These are phyloP conservation scores for Rhizopus stolonifer DNA, from an alignment of 371 early-diverging fungal species.

Conservation along the genomic window DNA sequence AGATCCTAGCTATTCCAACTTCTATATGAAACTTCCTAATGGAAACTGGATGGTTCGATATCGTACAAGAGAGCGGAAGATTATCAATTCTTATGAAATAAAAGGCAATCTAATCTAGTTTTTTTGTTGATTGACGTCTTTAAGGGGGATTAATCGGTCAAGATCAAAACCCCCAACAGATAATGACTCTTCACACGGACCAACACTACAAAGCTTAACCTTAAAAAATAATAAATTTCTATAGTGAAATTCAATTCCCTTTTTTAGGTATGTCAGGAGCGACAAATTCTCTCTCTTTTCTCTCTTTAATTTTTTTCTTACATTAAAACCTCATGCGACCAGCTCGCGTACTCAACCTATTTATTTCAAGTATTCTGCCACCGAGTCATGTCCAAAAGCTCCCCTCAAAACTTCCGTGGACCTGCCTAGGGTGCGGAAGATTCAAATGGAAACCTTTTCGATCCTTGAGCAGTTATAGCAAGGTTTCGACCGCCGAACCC, in stretches of 20 bases:
- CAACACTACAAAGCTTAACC: too few relatives aligned
- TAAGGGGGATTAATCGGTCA: too few relatives aligned
- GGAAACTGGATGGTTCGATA: slow-evolving; percentile 48
- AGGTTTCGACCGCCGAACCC: slow-evolving; percentile 17
- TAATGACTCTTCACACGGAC: too few relatives aligned
- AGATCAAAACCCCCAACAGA: too few relatives aligned
- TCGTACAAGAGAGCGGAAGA: slow-evolving; percentile 41
- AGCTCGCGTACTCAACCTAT: slow-evolving; percentile 18
- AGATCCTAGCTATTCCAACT: slow-evolving; percentile 37
- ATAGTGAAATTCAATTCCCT: too few relatives aligned
- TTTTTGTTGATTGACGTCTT: background rate
- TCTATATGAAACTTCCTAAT: slow-evolving; percentile 44
- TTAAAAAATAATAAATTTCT: too few relatives aligned
- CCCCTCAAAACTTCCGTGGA: background rate
- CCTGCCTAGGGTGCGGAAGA: slow-evolving; percentile 15
- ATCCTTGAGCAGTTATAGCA: background rate
- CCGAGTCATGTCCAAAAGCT: background rate
- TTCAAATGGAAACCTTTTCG: background rate
- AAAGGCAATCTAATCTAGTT: slow-evolving; percentile 33
- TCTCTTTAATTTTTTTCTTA: background rate
- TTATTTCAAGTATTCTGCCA: slow-evolving; percentile 10
- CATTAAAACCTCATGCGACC: slow-evolving; percentile 16
- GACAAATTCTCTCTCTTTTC: background rate
- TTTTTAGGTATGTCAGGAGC: too few relatives aligned
- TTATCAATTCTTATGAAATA: slow-evolving; percentile 39